Evolutionary conservation across 1,284 basidiomycete genomes (phyloP).

Genomic region (Cryptococcus sp.): DNA sequence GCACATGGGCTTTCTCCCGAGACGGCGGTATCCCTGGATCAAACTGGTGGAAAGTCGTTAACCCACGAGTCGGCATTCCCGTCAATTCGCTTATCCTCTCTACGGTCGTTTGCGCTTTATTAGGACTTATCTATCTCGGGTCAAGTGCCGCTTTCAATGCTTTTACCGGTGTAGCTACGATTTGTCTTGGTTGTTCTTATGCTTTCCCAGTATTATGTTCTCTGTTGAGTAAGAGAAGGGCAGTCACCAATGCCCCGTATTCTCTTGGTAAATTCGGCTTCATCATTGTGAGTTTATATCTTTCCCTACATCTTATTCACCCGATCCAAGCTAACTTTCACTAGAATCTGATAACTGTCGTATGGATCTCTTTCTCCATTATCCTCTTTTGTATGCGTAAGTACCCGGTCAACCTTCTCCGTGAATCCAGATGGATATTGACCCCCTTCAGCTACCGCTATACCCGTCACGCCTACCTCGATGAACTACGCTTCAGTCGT

Average conservation of each 20-base stretch:
- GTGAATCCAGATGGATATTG: neutral
- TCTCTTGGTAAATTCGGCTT: constrained; percentile 47
- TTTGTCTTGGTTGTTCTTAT: constrained; percentile 44
- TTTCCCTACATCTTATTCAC: neutral
- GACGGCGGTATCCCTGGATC: constrained; percentile 50
- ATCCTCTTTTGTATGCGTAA: constrained; percentile 50
- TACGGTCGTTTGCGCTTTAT: constrained; percentile 45
- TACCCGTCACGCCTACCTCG: constrained; percentile 40
- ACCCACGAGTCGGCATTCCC: constrained; percentile 44
- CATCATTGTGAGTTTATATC: constrained; percentile 23
- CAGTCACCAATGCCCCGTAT: constrained; percentile 43
- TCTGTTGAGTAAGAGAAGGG: constrained; percentile 36
- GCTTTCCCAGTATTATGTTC: constrained; percentile 48
- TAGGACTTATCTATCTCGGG: constrained; percentile 48
- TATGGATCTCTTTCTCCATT: constrained; percentile 49
- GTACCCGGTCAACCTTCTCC: constrained; percentile 1
- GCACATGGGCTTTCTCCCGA: constrained; percentile 50
- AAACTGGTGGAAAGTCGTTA: constrained; percentile 43
- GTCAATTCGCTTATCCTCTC: constrained; percentile 47
- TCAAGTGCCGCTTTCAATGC: constrained; percentile 38
- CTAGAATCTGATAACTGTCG: constrained; percentile 46
- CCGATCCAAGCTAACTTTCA: neutral
- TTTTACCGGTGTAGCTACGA: constrained; percentile 40
- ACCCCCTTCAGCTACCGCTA: constrained; percentile 34
- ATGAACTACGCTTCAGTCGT: constrained; percentile 50